phyloP scores from a whole-genome alignment of 192 early-diverging fungal genomes.

The Coemansia sp. region DNA sequence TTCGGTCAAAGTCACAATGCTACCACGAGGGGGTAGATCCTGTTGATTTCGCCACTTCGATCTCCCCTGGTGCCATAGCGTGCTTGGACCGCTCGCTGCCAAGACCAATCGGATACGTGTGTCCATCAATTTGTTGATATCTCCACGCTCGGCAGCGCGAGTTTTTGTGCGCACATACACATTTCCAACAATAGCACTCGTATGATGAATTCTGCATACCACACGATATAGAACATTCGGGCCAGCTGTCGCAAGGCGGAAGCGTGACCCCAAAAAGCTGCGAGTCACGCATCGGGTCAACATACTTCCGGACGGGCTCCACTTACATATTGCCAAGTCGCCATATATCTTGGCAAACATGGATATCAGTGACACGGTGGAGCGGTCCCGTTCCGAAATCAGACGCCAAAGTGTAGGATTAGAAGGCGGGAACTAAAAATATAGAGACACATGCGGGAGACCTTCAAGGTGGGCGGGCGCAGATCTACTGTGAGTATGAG shows the following conservation, averaged over 20 bases:
- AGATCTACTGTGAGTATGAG: neutral
- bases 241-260: neutral
- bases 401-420: neutral
- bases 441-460: neutral
- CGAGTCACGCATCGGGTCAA: neutral
- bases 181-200: neutral
- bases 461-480: neutral
- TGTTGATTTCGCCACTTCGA: neutral
- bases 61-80: neutral
- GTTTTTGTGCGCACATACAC: neutral
- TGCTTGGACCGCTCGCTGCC: neutral
- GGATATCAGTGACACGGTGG: neutral
- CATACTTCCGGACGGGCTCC: neutral
- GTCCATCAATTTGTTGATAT: neutral
- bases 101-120: neutral
- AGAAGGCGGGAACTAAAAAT: neutral
- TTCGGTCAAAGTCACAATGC: neutral
- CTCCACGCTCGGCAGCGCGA: neutral
- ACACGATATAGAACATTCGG: neutral
- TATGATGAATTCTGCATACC: neutral
- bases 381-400: neutral
- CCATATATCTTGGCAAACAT: neutral
- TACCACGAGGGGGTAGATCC: conserved; percentile 1
- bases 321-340: neutral
- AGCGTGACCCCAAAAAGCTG: neutral